These are phyloP conservation scores for Pyrenophora seminiperda DNA, from an alignment of 2,329 filamentous ascomycete species.

Conservation along the genomic window DNA sequence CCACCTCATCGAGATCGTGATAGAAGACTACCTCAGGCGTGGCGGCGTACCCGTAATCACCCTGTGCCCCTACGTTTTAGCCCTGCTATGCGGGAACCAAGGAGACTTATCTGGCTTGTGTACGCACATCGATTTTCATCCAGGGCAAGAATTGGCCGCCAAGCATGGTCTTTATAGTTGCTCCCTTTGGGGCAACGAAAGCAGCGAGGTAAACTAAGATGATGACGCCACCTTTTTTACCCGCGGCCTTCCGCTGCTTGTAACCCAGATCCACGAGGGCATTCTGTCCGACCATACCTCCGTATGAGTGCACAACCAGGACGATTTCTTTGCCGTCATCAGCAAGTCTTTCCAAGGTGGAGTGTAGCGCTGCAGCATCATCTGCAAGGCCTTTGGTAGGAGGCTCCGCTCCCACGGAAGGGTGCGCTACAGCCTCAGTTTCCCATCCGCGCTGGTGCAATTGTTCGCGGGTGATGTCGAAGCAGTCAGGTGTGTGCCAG, in stretches of 20 bases:
- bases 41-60: background rate
- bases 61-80: background rate
- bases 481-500: constrained; percentile 4
- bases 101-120: background rate
- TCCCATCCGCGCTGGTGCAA: constrained; percentile 7
- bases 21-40: constrained; percentile 1
- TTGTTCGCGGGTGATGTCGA: constrained; percentile 1
- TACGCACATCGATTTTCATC: constrained; percentile 8
- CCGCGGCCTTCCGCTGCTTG: background rate
- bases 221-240: constrained; percentile 4
- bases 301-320: constrained; percentile 6
- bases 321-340: constrained; percentile 7
- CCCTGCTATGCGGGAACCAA: background rate
- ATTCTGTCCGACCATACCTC: constrained; percentile 6
- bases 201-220: constrained; percentile 5
- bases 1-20: background rate
- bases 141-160: constrained; percentile 2
- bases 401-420: constrained; percentile 8
- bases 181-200: constrained; percentile 8
- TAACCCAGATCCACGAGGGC: background rate
- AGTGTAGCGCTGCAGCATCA: constrained; percentile 1
- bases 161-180: constrained; percentile 1
- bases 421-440: constrained; percentile 4
- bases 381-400: constrained; percentile 7
- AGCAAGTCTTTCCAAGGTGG: background rate